Evolutionary conservation across 2,329 filamentous ascomycete species (phyloP).

Genomic region (Ilyonectria robusta): DNA sequence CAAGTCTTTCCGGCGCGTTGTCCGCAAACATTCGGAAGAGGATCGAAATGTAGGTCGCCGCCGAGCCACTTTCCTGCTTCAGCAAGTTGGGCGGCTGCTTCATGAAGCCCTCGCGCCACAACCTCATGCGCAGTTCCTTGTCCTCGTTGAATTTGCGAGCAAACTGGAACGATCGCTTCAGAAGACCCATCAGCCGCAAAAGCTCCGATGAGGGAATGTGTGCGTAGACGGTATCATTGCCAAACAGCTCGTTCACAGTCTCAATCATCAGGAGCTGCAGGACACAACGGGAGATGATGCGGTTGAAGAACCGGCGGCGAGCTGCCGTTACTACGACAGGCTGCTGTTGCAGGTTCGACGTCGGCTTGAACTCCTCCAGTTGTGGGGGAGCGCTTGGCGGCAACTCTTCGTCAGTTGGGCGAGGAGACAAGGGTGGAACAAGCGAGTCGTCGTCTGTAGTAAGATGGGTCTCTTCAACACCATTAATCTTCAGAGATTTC

Average conservation of each 20-base stretch:
- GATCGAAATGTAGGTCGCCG: constrained; percentile 95
- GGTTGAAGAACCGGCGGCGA: constrained; percentile 95
- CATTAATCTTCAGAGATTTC: constrained; percentile 74
- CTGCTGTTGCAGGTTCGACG: constrained; percentile 83
- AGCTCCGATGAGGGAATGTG: constrained; percentile 94
- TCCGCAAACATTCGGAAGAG: constrained; percentile 98
- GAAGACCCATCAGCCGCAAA: constrained; percentile 89
- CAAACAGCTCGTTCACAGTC: constrained; percentile 98
- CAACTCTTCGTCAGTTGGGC: constrained; percentile 53
- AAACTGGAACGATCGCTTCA: constrained; percentile 97
- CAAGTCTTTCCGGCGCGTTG: constrained; percentile 83
- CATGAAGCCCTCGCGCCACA: constrained; percentile 99
- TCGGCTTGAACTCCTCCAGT: constrained; percentile 91
- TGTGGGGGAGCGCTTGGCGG: constrained; percentile 54
- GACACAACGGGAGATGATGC: constrained; percentile 98
- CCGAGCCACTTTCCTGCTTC: constrained; percentile 95
- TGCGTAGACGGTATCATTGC: constrained; percentile 93
- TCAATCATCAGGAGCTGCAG: constrained; percentile 99
- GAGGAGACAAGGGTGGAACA: constrained; percentile 46
- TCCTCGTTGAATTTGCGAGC: constrained; percentile 98
- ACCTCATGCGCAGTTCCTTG: constrained; percentile 91
- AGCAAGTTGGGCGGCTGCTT: constrained; percentile 97
- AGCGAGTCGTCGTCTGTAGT: constrained; percentile 53
- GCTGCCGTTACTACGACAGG: constrained; percentile 94
- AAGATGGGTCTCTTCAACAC: constrained; percentile 57